These are phyloP conservation scores for Amanita brunnescens DNA, from an alignment of 768 basidiomycete species.

Conservation along the genomic window DNA sequence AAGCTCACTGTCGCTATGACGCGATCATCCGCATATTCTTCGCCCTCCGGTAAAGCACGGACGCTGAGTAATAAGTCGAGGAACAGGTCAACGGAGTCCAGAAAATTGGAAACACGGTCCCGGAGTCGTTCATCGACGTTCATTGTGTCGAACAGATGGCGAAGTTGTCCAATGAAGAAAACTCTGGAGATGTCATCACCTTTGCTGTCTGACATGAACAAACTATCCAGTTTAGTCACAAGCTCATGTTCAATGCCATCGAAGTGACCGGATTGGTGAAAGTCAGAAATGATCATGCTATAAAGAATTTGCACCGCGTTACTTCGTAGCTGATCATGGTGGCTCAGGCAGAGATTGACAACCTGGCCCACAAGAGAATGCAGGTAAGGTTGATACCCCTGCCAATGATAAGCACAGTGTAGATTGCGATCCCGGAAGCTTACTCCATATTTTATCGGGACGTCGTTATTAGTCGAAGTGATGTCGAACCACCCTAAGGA, in stretches of 20 bases:
- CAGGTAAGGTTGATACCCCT: slow-evolving; percentile 83
- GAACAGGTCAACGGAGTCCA: slow-evolving; percentile 89
- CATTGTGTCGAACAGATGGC: slow-evolving; percentile 80
- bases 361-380: slow-evolving; percentile 83
- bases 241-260: slow-evolving; percentile 88
- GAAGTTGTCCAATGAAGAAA: slow-evolving; percentile 87
- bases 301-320: slow-evolving; percentile 90
- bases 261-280: slow-evolving; percentile 77
- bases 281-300: slow-evolving; percentile 93
- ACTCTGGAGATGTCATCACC: slow-evolving; percentile 86
- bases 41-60: slow-evolving; percentile 82
- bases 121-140: slow-evolving; percentile 75
- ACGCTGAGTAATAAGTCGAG: slow-evolving; percentile 84
- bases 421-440: slow-evolving; percentile 18
- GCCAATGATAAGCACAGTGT: slow-evolving; percentile 9
- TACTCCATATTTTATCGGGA: slow-evolving; percentile 63
- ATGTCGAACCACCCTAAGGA: slow-evolving; percentile 73
- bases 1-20: slow-evolving; percentile 75
- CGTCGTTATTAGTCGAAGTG: slow-evolving; percentile 39
- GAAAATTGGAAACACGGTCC: slow-evolving; percentile 68
- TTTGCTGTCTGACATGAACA: slow-evolving; percentile 92
- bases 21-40: slow-evolving; percentile 91
- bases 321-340: slow-evolving; percentile 86
- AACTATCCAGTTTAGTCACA: slow-evolving; percentile 79
- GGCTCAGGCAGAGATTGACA: slow-evolving; percentile 87